Base-by-base conservation (phyloP, 257 asterid genomes). In the Echium plantagineum region DNA sequence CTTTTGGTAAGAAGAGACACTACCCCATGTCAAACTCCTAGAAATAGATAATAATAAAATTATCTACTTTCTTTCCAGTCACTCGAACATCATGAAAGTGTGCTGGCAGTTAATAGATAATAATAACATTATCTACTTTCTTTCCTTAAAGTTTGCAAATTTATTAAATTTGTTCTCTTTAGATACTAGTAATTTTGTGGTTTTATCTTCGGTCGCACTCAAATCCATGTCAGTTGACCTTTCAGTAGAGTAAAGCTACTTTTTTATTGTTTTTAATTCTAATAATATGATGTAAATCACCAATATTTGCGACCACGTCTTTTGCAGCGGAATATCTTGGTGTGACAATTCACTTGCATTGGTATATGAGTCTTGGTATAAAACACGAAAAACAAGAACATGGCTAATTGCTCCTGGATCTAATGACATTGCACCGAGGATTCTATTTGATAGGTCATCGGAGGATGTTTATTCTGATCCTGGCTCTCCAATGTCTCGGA, bases 391-490 rank as follows among this genome's bases (percentile, higher is more conserved):
- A 77, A 58, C 79, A 71, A 71, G 85, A 60, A 83, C 91, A 60
- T 93, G 96, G 99, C 68, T 80, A 66, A 78, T 85, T 74, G 83
- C 96, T 62, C 96, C 99, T 16, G 95, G 80, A 63, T 62, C 77
- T 30, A 80, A 77, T 76, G 77, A 77, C 73, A 72, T 71, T 57
- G 77, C 68, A 71, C 94, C 95, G 7, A 86, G 81, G 49, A 77
- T 89, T 78, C 80, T 93, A 61, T 93, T 93, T 69, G 99, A 93
- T 83, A 75, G 99, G 80, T 93, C 99, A 67, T 93, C 86, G 22
- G 99, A 93, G 80, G 99, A 93, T 78, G 97, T 93, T 65, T 93
- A 93, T 78, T 89, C 99, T 30, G 99, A 93, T 78, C 99, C 99
- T 52, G 99, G 99, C 55, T 84, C 94, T 75, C 99, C 99, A 24